Base-by-base conservation (phyloP, 768 basidiomycete species). In the Albatrellus ellisii region DNA sequence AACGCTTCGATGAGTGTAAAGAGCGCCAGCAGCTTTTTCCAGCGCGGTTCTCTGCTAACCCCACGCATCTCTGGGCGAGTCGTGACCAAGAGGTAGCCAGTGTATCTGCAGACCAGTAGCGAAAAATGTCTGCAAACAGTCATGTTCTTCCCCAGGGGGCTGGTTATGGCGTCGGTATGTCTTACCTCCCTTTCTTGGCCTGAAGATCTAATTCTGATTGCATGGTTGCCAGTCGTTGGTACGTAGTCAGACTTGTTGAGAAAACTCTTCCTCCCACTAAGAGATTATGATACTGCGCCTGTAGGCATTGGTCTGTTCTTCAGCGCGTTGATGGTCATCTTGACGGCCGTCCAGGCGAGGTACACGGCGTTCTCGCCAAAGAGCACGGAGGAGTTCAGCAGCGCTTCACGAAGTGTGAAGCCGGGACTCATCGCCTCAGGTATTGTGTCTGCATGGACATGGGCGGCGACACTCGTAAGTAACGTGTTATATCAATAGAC, bases 401-500 rank as follows among this genome's bases (percentile, higher is more conserved):
- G 76, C 47, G 85, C 86, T 6, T 86, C 82, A 1, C 69, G 86
- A 25, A 79, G 79, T 43, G 73, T 94, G 41, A 91, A 91, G 50
- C 88, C 92, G 6, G 91, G 91, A 10, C 67, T 97, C 34, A 91
- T 95, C 45, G 89, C 90, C 0, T 77, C 86, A 22, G 91, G 91
- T 1, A 92, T 95, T 45, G 89, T 94, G 17, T 82, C 79, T 15
- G 88, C 90, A 0, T 92, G 89, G 88, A 90, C 87, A n/a, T 86
- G 80, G 71, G 82, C 81, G 2, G 84, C 82, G 15, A 86, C 82
- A 0, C 59, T 85, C 45, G 79, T 79, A 43, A 15, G 56, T 48
- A n/a, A n/a, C 12, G 11, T 9, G 26, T 21, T 12, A n/a, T n/a
- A n/a, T n/a, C n/a, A n/a, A n/a, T n/a, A n/a, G n/a, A n/a, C n/a